Base-by-base conservation (phyloP, 495 filamentous ascomycete species). In the Hypoxylon rickii region DNA sequence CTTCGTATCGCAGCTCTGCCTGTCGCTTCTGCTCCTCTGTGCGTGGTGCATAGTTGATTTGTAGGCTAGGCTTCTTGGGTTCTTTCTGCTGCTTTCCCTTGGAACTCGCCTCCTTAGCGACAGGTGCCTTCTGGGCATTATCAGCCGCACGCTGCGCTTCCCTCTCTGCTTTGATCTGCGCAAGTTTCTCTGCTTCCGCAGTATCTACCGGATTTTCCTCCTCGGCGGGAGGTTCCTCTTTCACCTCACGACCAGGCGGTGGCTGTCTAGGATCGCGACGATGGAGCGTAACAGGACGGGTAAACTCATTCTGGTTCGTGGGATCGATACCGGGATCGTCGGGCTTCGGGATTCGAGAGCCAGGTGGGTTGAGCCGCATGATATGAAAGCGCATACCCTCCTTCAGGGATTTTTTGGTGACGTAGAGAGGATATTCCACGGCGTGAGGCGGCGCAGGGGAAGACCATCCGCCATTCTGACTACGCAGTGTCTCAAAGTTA, bases 351-450 rank as follows among this genome's bases (percentile, higher is more conserved):
- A 63, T 32, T 31, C 44, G 37, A 19, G 55, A 42, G 11, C 59
- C 62, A 11, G 65, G 57, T 4, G 72, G 65, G 29, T 65, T 66
- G 38, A 98, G 84, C 53, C 86, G 80, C 71, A 93, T 90, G 50
- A 96, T 81, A 66, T 98, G 95, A 61, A 92, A 82, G 43, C 94
- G 87, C 21, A 96, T 67, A 3, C 87, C 90, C 56, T 96, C 86
- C 55, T 89, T 78, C 26, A 97, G 65, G 6, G 84, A 83, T 56
- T 84, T 81, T 69, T 94, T 95, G 7, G 92, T 93, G 6, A 88
- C 88, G 17, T 88, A 80, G 13, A 98, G 69, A 6, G 89, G 88
- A 60, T 83, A 89, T 26, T 92, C 89, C 5, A 72, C 58, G 54
- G 78, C 84, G 5, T 61, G 58, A 1, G 75, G 79, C 8, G 84